These are phyloP conservation scores for Nicotiana otophora DNA, from an alignment of 257 asterid species.

Conservation along the genomic window DNA sequence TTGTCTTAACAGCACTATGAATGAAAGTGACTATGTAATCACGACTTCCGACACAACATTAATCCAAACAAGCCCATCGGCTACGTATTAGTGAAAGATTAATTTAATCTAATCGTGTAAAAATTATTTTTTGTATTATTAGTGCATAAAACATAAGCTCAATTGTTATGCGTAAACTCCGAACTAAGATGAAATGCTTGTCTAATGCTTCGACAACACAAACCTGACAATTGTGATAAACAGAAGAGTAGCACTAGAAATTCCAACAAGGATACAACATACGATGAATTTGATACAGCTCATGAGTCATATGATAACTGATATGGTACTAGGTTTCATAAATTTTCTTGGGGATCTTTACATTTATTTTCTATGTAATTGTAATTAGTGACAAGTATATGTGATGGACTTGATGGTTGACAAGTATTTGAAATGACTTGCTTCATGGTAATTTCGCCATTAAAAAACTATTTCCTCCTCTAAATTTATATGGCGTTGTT, in stretches of 20 bases:
- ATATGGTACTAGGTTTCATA: neutral
- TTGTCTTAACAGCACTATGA: no score
- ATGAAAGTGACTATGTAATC: no score
- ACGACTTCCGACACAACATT: no score
- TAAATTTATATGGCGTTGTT: no score
- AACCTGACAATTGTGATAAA: neutral
- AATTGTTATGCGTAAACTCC: neutral
- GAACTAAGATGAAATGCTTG: neutral
- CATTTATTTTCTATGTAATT: neutral
- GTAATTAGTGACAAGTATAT: no score
- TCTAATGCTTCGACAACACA: neutral
- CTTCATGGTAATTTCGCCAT: no score
- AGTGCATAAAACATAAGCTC: neutral
- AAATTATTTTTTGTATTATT: neutral
- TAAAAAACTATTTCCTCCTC: no score
- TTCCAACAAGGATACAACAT: neutral
- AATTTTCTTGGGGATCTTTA: neutral
- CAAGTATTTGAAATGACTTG: no score
- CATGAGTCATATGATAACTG: neutral
- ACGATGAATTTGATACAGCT: conserved; percentile 1
- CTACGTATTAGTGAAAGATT: neutral
- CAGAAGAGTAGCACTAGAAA: neutral
- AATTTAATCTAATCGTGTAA: neutral
- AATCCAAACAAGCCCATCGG: no score
- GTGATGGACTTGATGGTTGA: no score